Evolutionary conservation across 164 flowering plant genomes (phyloP), one percentile per base, ranked within the genome.

Genomic region (Tetrastigma voinierianum): DNA sequence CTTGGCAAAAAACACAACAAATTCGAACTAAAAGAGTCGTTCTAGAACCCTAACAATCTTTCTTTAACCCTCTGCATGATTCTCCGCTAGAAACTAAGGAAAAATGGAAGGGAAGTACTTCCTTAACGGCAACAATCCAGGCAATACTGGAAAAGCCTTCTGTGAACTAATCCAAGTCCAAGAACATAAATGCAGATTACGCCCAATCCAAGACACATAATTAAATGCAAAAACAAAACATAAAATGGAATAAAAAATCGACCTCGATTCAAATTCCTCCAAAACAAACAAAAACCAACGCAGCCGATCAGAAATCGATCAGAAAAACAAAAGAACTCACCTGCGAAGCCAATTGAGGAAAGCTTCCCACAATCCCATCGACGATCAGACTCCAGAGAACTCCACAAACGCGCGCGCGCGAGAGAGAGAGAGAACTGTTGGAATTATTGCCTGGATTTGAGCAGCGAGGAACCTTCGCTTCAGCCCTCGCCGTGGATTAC

Each of bases 291-390:
- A 54, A 8, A 9, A 18, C 8, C 1, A 23, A 43, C 61, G 48
- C 48, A 47, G 23, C 23, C 60, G 40, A 13, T 48, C 1, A 16
- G 47, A 56, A 56, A 20, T 20, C 12, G 9, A 55, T 9, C 46
- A 24, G 23, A 49, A 43, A 61, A 24, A 49, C 58, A 69, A 59
- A 70, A 15, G 12, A 71, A 18, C 54, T 63, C 10, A 83, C 91
- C 89, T 85, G 55, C 87, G 81, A 20, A 87, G 88, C 88, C 91
- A 87, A 76, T 84, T 80, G 77, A 87, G 88, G 70, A 87, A 83
- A 71, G 89, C 87, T 77, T 87, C 91, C 84, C 83, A 81, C 70
- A 87, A 66, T 57, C 86, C 91, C 91, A 87, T 86, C 32, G 74
- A 25, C 14, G 63, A 75, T 47, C 47, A 47, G 44, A 32, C 40